phyloP scores from a whole-genome alignment of 2,329 filamentous ascomycete genomes.

The Apiospora pterosperma region DNA sequence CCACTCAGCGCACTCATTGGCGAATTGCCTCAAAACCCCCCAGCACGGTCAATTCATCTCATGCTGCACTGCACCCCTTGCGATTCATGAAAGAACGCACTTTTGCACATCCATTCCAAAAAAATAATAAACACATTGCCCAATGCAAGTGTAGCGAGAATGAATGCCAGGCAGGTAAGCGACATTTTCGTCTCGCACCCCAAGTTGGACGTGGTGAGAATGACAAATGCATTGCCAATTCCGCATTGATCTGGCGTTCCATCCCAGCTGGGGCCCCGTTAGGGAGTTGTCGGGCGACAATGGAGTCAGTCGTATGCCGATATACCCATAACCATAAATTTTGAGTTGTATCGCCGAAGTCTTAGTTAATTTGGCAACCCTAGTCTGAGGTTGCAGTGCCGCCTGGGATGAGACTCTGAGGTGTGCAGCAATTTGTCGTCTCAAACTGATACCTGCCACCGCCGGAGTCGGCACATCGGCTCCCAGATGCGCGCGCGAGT shows the following conservation, averaged over 20 bases:
- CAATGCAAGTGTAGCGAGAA: not conserved
- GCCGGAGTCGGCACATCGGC: not conserved
- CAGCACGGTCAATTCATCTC: not conserved
- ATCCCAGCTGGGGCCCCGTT: slow-evolving; percentile 1
- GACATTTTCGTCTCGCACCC: not conserved
- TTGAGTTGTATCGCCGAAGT: not conserved
- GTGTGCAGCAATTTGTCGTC: too few relatives aligned
- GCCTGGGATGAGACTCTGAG: too few relatives aligned
- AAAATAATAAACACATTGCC: not conserved
- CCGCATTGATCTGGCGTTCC: not conserved
- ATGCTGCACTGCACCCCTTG: not conserved
- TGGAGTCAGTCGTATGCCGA: not conserved
- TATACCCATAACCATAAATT: not conserved
- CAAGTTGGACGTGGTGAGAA: not conserved
- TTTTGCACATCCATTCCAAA: not conserved
- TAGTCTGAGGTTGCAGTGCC: too few relatives aligned
- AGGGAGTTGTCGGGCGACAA: not conserved
- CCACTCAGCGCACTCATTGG: not conserved
- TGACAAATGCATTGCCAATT: not conserved
- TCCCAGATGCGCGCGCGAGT: too few relatives aligned
- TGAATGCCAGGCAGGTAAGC: not conserved
- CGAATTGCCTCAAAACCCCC: not conserved
- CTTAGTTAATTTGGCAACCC: too few relatives aligned
- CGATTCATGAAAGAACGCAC: not conserved
- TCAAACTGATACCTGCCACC: not conserved